Conservation (phyloP, 192 early-diverging fungal species). For the Coemansia pectinata region DNA sequence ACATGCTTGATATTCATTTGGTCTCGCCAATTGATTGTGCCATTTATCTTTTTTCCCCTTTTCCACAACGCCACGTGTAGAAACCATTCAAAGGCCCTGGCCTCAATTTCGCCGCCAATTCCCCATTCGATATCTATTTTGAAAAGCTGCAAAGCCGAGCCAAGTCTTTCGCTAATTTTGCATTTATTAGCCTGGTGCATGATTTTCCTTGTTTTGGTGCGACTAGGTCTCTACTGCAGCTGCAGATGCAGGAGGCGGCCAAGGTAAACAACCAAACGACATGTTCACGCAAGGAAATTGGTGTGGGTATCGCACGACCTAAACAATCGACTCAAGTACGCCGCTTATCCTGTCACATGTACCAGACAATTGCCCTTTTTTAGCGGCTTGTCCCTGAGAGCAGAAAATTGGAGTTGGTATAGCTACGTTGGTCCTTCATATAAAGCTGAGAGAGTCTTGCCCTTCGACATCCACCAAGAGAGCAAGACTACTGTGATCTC, state of each 20-base stretch:
- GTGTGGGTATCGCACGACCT: background rate
- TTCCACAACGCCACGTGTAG: conserved; percentile 5
- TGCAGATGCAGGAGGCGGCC: background rate
- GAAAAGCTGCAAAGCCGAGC: background rate
- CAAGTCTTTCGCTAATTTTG: background rate
- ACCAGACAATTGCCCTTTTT: background rate
- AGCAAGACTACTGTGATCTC: background rate
- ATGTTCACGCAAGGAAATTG: background rate
- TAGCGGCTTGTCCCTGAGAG: background rate
- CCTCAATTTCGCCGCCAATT: background rate
- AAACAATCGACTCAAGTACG: background rate
- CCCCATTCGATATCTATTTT: background rate
- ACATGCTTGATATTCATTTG: background rate
- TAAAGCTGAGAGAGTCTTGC: background rate
- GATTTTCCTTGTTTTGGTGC: background rate
- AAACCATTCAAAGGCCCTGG: background rate
- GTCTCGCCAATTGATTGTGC: background rate
- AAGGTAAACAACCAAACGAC: background rate
- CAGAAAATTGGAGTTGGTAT: background rate
- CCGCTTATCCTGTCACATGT: background rate
- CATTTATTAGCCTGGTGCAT: background rate
- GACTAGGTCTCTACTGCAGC: background rate
- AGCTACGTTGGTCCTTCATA: background rate
- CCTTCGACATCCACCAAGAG: background rate
- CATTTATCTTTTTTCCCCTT: background rate